Conservation (phyloP, 345 rosid genomes). For the Lepidium sativum region DNA sequence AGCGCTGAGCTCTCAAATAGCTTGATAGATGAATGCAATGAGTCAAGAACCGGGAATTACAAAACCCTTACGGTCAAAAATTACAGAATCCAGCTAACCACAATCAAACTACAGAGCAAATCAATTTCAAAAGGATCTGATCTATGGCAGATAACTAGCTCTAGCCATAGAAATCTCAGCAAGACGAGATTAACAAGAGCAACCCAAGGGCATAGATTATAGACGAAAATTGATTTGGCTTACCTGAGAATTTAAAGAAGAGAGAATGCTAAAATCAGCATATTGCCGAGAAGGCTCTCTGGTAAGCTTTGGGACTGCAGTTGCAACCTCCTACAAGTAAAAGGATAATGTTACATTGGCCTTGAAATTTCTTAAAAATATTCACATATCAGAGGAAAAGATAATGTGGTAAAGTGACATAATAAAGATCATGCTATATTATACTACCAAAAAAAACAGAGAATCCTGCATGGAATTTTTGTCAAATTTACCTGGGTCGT, state of each 20-base stretch:
- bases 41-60: constrained; percentile 31
- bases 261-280: constrained; percentile 76
- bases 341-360: constrained; percentile 3
- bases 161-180: constrained; percentile 1
- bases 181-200: neutral
- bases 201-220: neutral
- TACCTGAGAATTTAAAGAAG: constrained; percentile 98
- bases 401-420: too few relatives aligned
- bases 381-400: neutral
- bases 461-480: constrained; percentile 5
- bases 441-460: constrained; percentile 1
- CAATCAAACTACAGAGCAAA: neutral
- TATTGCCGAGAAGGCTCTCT: constrained; percentile 74
- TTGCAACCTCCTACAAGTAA: constrained; percentile 61
- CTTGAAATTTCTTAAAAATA: neutral
- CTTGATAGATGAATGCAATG: constrained; percentile 38
- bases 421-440: too few relatives aligned
- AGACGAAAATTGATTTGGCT: neutral
- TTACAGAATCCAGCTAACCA: constrained; percentile 1
- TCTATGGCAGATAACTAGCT: neutral
- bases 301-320: constrained; percentile 64
- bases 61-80: neutral
- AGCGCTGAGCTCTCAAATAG: constrained; percentile 97
- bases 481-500: constrained; percentile 67
- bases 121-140: neutral